phyloP scores from a whole-genome alignment of 2,329 filamentous ascomycete species.

The Paecilomyces sp. region DNA sequence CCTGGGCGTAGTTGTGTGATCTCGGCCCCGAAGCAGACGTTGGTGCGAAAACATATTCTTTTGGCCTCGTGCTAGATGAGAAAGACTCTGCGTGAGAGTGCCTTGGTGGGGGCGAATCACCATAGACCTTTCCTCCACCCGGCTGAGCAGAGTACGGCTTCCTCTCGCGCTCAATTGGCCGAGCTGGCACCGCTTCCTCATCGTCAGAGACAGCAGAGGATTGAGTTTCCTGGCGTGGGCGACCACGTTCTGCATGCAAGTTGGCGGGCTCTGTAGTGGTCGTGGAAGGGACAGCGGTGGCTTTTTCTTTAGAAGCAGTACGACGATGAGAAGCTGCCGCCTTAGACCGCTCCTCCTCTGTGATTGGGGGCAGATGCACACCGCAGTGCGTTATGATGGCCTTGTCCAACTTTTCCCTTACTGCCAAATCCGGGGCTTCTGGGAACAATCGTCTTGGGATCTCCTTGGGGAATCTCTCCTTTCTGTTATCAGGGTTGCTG shows the following conservation, averaged over 20 bases:
- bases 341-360: slow-evolving; percentile 28
- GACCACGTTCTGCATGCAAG: slow-evolving; percentile 26
- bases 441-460: slow-evolving; percentile 69
- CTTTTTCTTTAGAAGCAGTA: neutral
- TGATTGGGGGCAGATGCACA: slow-evolving; percentile 38
- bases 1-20: slow-evolving; percentile 43
- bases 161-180: slow-evolving; percentile 57
- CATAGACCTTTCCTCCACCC: slow-evolving; percentile 52
- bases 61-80: slow-evolving; percentile 42
- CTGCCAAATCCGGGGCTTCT: slow-evolving; percentile 46
- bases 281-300: slow-evolving; percentile 8
- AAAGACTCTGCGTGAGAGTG: slow-evolving; percentile 18
- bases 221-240: slow-evolving; percentile 32
- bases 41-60: slow-evolving; percentile 48
- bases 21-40: slow-evolving; percentile 53
- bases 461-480: slow-evolving; percentile 71
- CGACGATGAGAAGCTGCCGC: slow-evolving; percentile 14
- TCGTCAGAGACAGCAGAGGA: slow-evolving; percentile 29
- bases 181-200: slow-evolving; percentile 33
- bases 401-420: slow-evolving; percentile 54
- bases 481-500: slow-evolving; percentile 55
- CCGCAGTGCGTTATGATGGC: slow-evolving; percentile 50
- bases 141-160: slow-evolving; percentile 57
- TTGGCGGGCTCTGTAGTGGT: slow-evolving; percentile 15
- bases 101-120: slow-evolving; percentile 21